Base-by-base conservation (phyloP, 345 rosid genomes). In the Syzygium aromaticum region DNA sequence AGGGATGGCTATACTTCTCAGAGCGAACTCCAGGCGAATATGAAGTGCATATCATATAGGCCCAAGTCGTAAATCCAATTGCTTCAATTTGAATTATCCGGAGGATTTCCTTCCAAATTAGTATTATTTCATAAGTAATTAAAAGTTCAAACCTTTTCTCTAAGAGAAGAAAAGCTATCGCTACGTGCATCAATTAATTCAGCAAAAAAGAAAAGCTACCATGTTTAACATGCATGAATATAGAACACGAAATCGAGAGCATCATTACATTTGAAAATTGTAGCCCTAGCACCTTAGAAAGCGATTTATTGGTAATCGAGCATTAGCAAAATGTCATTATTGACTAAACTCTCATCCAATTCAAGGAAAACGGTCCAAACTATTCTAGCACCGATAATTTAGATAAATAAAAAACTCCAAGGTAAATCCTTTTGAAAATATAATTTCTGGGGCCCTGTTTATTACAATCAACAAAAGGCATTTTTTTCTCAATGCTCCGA, bases 241-340 rank as follows among this genome's bases (percentile, higher is more conserved):
- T 2, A 25, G 27, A 59, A 5, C 0, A 3, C 5, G 7, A 59
- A 59, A 25, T 14, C 5, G 2, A n/a, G 0, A n/a, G 10, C 10
- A 14, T 3, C 3, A 15, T 3, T 7, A 15, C 21, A n/a, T 19
- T 17, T 63, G 14, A 63, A n/a, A 63, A n/a, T 30, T 63, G 19
- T n/a, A 63, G 73, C 73, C 10, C 7, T 13, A 13, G 30, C 38
- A 2, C 73, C 38, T n/a, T n/a, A 63, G 19, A 63, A 63, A 63
- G 21, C 19, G 19, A n/a, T 1, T 6, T n/a, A 19, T 9, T 14
- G 19, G 19, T n/a, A n/a, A n/a, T n/a, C 30, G 38, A 14, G 73
- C 73, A 63, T n/a, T 63, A 63, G 15, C 30, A 63, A 63, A 63
- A n/a, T 63, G 73, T n/a, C 73, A 14, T 63, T 61, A 3, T 61